A percentile compares a stretch with the other conserved stretches of the same genome.
Conservation (phyloP, 2,329 filamentous ascomycete species). For the Pseudogymnoascus sp. region DNA sequence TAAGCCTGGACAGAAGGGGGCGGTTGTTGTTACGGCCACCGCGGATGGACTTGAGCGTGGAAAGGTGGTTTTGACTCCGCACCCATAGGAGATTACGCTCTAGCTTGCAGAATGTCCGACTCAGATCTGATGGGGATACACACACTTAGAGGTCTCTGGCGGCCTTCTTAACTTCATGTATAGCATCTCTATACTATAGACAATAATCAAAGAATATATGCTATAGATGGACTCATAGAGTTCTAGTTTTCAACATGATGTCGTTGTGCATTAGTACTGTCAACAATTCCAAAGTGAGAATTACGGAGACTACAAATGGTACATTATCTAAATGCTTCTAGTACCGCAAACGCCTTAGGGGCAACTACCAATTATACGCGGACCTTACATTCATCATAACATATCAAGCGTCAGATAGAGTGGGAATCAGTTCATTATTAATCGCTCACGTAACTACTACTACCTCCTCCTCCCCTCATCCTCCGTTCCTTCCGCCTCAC, state of each 20-base stretch:
- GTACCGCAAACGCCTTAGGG: background rate
- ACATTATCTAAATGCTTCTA: background rate
- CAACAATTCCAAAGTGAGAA: background rate
- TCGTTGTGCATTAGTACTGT: background rate
- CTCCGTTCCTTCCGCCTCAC: conserved; percentile 24
- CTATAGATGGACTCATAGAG: background rate
- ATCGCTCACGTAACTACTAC: background rate
- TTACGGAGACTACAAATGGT: background rate
- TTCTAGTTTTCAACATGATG: background rate
- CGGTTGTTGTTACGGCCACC: conserved; percentile 19
- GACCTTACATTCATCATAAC: background rate
- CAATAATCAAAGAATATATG: background rate
- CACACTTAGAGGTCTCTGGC: background rate
- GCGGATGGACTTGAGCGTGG: conserved; percentile 17
- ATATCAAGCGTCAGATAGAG: background rate
- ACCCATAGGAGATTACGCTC: background rate
- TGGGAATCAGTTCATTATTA: background rate
- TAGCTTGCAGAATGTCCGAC: background rate
- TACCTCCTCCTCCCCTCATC: conserved; percentile 18
- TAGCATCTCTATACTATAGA: background rate
- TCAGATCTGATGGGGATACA: background rate
- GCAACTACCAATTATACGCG: background rate
- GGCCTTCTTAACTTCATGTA: background rate
- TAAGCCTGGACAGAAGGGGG: conserved; percentile 15
- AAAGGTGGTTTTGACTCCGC: conserved; percentile 11